A percentile compares a stretch with the other conserved stretches of the same genome.
These are phyloP conservation scores for Pelargonium fulgidum DNA, from an alignment of 441 rosid genomes.

Conservation along the genomic window DNA sequence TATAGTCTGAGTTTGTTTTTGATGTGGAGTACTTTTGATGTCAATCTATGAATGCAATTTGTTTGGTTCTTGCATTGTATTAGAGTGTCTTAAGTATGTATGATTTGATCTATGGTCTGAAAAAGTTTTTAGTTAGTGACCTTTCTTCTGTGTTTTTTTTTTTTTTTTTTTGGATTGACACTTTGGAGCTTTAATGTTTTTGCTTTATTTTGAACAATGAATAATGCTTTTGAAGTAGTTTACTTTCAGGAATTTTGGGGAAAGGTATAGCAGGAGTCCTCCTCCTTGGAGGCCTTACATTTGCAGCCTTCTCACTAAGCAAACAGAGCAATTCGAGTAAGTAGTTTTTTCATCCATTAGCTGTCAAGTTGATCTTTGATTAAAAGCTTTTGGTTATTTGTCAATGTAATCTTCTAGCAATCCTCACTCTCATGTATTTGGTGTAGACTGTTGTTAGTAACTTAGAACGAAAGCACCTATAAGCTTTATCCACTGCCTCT, in stretches of 20 bases:
- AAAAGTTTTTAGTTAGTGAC: not conserved
- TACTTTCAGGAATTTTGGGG: constrained; percentile 70
- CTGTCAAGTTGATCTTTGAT: not conserved
- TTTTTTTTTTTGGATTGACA: constrained; percentile 2
- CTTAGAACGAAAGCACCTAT: not conserved
- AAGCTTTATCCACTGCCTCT: not conserved
- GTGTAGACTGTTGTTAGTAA: not conserved
- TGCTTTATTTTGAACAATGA: constrained; percentile 27
- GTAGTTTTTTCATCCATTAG: constrained; percentile 19
- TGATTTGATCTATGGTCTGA: not conserved
- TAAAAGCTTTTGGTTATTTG: not conserved
- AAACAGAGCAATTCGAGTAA: constrained; percentile 50
- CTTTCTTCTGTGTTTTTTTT: too few relatives aligned
- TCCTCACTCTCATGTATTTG: not conserved
- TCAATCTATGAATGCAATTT: too few relatives aligned
- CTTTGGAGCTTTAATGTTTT: not conserved
- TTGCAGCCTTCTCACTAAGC: constrained; percentile 52
- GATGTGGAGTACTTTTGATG: too few relatives aligned
- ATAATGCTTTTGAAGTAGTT: constrained; percentile 60
- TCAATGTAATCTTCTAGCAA: not conserved
- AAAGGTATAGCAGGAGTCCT: constrained; percentile 66
- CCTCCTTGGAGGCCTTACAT: constrained; percentile 48
- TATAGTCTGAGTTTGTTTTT: too few relatives aligned
- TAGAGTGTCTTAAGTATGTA: not conserved
- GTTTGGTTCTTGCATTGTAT: too few relatives aligned